Base-by-base conservation (phyloP, 2,329 filamentous ascomycete species). In the Penicillium sp. region DNA sequence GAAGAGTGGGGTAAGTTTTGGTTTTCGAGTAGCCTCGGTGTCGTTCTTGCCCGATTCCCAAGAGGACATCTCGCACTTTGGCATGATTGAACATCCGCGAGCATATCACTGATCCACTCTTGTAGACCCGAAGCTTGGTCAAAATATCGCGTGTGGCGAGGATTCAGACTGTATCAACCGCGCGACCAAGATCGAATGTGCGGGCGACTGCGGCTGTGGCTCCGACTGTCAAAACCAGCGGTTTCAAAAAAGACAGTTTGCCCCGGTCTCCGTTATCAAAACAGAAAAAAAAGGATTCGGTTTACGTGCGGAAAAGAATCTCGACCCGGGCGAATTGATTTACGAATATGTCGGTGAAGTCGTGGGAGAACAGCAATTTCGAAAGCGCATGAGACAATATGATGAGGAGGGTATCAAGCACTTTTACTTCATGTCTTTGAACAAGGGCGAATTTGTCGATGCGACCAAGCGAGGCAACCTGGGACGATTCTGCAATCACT, bases 381-480 rank as follows among this genome's bases (percentile, higher is more conserved):
- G 92, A 55, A 86, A 87, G 58, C 91, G 94, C 61, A 97, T 96
- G 87, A 80, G 91, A 39, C 89, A 96, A 70, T 99, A 99, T 76
- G 92, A 97, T 71, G 85, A 94, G 48, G 91, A 97, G 74, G 93
- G 93, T 60, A 97, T 99, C 82, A 96, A 96, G 75, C 94, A 99
- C 77, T 99, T 99, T 75, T 99, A 99, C 78, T 99, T 99, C 80
- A 99, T 99, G 94, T 97, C 94, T 29, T 86, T 99, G 61, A 96
- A 87, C 71, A 96, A 96, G 75, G 90, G 88, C 69, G 94, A 97
- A 75, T 99, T 97, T 71, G 92, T 99, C 58, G 94, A 99, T 77
- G 94, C 94, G 23, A 99, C 94, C 10, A 96, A 94, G 73, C 96
- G 91, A 74, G 94, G 94, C 50, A 97, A 97, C 66, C 84, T 99